Evolutionary conservation across 2,329 filamentous ascomycete genomes (phyloP).

Genomic region (Fusarium virguliforme): DNA sequence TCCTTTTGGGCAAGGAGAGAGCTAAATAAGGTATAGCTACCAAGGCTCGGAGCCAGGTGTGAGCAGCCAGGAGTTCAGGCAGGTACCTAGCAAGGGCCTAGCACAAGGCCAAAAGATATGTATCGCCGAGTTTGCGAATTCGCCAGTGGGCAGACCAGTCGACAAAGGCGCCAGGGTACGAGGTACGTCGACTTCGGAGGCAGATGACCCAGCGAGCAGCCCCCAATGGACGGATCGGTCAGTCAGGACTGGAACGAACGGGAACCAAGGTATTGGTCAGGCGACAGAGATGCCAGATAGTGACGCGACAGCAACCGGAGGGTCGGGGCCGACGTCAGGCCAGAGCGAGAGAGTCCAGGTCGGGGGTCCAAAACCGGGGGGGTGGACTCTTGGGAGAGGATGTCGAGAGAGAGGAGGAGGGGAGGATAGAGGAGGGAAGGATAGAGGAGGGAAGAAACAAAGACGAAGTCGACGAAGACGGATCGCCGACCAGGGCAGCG

Average conservation of each 20-base stretch:
- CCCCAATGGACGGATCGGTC: slow-evolving; percentile 38
- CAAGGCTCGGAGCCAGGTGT: slow-evolving; percentile 23
- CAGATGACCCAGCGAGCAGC: slow-evolving; percentile 44
- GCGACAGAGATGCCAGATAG: slow-evolving; percentile 40
- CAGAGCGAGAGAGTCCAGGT: slow-evolving; percentile 23
- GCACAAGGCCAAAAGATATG: slow-evolving; percentile 28
- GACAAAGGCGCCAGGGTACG: slow-evolving; percentile 41
- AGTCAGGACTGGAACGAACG: slow-evolving; percentile 39
- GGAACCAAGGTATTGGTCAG: slow-evolving; percentile 45
- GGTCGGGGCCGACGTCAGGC: slow-evolving; percentile 41
- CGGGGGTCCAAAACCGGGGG: slow-evolving; percentile 11
- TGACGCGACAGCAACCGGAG: slow-evolving; percentile 45
- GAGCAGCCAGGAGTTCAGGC: slow-evolving; percentile 25
- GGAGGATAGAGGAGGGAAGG: slow-evolving; percentile 18
- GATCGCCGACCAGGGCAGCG: slow-evolving; percentile 34
- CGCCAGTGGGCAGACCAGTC: slow-evolving; percentile 44
- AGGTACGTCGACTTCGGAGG: slow-evolving; percentile 37
- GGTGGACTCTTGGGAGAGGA: slow-evolving; percentile 8
- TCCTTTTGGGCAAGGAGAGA: slow-evolving; percentile 29
- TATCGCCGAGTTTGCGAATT: slow-evolving; percentile 35
- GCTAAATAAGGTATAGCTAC: slow-evolving; percentile 31
- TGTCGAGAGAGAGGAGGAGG: slow-evolving; percentile 5
- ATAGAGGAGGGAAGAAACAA: slow-evolving; percentile 27
- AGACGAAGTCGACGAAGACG: slow-evolving; percentile 14
- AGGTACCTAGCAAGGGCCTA: slow-evolving; percentile 26